Evolutionary conservation across 73 alveolate species (phyloP).

Genomic region (Diophrys sp.): DNA sequence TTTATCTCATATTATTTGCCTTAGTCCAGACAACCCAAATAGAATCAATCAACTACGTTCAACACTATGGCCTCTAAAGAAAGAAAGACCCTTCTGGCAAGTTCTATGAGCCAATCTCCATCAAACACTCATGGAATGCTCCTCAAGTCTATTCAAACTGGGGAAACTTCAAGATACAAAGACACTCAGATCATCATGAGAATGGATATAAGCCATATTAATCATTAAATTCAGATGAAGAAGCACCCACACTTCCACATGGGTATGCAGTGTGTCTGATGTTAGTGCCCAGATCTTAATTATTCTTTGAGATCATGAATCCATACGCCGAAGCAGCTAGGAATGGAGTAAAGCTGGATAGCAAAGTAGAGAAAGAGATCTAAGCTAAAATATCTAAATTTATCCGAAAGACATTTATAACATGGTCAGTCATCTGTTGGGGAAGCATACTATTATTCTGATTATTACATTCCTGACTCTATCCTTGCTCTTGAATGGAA

Average conservation of each 20-base stretch:
- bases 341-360: too few species aligned
- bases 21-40: slow-evolving; percentile 24
- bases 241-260: slow-evolving; percentile 74
- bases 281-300: slow-evolving; percentile 44
- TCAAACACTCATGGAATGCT: slow-evolving; percentile 85
- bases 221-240: slow-evolving; percentile 49
- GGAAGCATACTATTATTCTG: too few species aligned
- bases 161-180: slow-evolving; percentile 55
- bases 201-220: slow-evolving; percentile 77
- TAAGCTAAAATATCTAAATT: slow-evolving; percentile 6
- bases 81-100: slow-evolving; percentile 39
- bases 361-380: slow-evolving; percentile 19
- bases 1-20: slow-evolving; percentile 34
- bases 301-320: slow-evolving; percentile 38
- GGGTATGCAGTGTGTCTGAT: slow-evolving; percentile 66
- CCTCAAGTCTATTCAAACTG: slow-evolving; percentile 67
- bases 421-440: too few species aligned
- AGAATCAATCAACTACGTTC: slow-evolving; percentile 68
- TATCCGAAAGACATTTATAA: too few species aligned
- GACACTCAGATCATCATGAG: slow-evolving; percentile 89
- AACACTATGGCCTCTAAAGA: slow-evolving; percentile 79
- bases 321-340: slow-evolving; percentile 33
- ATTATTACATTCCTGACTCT: too few species aligned
- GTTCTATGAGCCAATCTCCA: slow-evolving; percentile 61
- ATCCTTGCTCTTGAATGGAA: slow-evolving; percentile 24